Percentiles rank a stretch among this genome's conserved stretches.
These are phyloP conservation scores for Ophiocytium majus DNA, from an alignment of 352 stramenopile genomes.

Conservation along the genomic window DNA sequence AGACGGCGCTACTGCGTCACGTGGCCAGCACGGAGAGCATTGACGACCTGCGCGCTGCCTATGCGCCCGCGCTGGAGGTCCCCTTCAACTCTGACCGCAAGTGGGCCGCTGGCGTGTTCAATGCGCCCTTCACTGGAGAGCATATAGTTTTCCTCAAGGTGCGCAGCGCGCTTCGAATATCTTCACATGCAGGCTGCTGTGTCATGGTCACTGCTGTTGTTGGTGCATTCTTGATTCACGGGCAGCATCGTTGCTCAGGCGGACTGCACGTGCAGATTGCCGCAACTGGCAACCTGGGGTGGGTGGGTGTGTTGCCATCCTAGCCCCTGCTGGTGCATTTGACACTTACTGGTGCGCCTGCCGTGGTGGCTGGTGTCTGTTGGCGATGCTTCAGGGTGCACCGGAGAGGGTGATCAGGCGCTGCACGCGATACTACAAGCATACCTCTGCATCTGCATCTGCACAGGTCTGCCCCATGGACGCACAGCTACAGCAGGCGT, in stretches of 20 bases:
- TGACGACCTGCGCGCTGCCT: not conserved
- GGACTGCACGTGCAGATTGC: not conserved
- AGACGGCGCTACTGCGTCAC: constrained; percentile 16
- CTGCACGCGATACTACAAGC: constrained; percentile 5
- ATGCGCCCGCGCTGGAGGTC: not conserved
- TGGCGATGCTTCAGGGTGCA: not conserved
- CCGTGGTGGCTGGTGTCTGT: not conserved
- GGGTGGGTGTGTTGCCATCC: not conserved
- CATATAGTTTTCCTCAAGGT: constrained; percentile 8
- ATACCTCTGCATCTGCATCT: not conserved
- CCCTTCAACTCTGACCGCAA: constrained; percentile 20
- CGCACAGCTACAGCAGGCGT: not conserved
- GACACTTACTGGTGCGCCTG: not conserved
- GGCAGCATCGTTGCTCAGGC: no score
- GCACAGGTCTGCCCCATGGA: constrained; percentile 13
- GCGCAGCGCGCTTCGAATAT: not conserved
- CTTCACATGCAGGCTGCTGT: no score
- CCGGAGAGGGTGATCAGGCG: constrained; percentile 15
- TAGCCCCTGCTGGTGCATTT: not conserved
- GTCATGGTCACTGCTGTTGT: not conserved
- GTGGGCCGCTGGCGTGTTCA: constrained; percentile 20
- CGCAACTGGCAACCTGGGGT: not conserved
- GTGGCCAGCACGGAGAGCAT: not conserved
- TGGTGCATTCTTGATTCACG: not conserved
- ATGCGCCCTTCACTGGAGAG: not conserved